Base-by-base conservation (phyloP, 2,329 filamentous ascomycete genomes). In the Didymella pomorum region DNA sequence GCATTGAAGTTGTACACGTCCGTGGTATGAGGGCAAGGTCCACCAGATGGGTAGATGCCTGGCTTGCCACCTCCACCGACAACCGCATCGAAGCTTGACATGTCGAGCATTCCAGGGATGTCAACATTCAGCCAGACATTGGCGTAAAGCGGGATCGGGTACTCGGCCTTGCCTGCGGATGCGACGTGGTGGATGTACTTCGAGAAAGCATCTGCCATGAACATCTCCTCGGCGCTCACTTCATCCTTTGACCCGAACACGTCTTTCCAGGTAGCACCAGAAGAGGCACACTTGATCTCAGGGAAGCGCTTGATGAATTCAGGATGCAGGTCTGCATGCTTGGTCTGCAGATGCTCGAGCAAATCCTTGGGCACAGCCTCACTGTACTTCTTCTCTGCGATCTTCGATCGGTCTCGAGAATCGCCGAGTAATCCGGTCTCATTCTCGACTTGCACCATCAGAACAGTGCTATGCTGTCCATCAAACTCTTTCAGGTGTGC, bases 381-480 rank as follows among this genome's bases (percentile, higher is more conserved):
- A 3, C 56, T 55, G 63, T 84, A 85, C 0, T 65, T 74, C 47
- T 76, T 67, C 18, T 83, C 73, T 1, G 81, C 82, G 6, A 67
- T 66, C 1, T 65, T 64, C 3, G 77, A 80, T 2, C 79, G 72
- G 62, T 85, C 84, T 21, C 82, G 76, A 8, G 79, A 84, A 62
- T 85, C 83, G 0, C 83, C 82, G 0, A 85, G 71, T 0, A 85
- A 58, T 0, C 84, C 83, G 0, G 77, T 78, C 70, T 86, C 83
- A 41, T 86, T 86, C 68, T 86, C 81, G n/a, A 86, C 83, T 60
- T 86, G 83, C 0, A 85, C 78, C 83, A 85, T 85, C 2, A 86
- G 61, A 0, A 86, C 82, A 0, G 82, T 86, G 2, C 73, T 77
- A 42, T 84, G 75, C 11, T 76, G 67, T 1, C 70, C 71, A 44